phyloP scores from a whole-genome alignment of 2,329 filamentous ascomycete species.

The Pseudogymnoascus sp. region DNA sequence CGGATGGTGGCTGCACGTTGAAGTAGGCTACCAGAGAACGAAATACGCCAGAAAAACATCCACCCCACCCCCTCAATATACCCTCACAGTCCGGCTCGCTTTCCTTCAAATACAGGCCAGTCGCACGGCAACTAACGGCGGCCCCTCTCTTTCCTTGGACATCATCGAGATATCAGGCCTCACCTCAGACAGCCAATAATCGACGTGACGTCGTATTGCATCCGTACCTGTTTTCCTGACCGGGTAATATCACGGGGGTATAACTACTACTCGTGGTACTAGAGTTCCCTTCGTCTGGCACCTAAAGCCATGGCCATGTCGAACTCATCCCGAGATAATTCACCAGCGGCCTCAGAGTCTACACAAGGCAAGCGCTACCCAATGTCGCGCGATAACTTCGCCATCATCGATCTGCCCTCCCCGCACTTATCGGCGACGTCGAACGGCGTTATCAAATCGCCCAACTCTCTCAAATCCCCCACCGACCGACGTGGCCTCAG shows the following conservation, averaged over 20 bases:
- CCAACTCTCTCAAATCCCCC: conserved; percentile 41
- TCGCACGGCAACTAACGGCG: conserved; percentile 4
- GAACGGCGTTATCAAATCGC: conserved; percentile 18
- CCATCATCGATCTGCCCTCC: conserved; percentile 23
- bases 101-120: conserved; percentile 5
- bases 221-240: background rate
- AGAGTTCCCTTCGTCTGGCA: background rate
- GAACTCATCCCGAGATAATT: conserved; percentile 24
- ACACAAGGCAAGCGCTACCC: conserved; percentile 22
- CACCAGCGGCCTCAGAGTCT: conserved; percentile 20
- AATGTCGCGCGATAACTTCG: conserved; percentile 25
- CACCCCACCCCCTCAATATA: conserved; percentile 4
- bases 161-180: background rate
- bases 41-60: background rate
- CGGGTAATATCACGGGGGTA: background rate
- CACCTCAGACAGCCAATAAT: background rate
- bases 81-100: background rate
- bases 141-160: conserved; percentile 5
- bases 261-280: conserved; percentile 2
- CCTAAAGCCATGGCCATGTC: conserved; percentile 19
- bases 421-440: conserved; percentile 17
- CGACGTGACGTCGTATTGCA: background rate
- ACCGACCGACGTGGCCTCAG: conserved; percentile 36
- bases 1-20: conserved; percentile 1
- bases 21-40: conserved; percentile 5